Conservation (phyloP, 1,284 basidiomycete genomes). For the Sparassis latifolia region DNA sequence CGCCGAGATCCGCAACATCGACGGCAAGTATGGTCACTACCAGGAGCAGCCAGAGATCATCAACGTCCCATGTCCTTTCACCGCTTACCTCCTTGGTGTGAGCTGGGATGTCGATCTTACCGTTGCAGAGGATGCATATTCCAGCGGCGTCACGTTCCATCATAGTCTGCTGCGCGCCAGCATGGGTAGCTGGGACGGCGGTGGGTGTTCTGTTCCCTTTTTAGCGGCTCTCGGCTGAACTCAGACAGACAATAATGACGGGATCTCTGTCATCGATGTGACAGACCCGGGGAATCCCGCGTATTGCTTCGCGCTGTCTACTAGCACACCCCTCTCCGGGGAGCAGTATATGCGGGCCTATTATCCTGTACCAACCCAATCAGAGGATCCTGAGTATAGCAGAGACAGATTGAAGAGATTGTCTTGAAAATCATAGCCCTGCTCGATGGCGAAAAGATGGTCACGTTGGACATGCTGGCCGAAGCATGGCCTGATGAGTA, state of each 20-base stretch:
- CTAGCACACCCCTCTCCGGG: not conserved
- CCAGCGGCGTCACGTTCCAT: no score
- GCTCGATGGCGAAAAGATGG: not conserved
- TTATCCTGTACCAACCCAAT: not conserved
- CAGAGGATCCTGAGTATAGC: not conserved
- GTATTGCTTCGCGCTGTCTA: not conserved
- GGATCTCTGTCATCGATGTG: conserved; percentile 4
- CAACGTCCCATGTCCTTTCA: not conserved
- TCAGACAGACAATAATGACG: conserved; percentile 4
- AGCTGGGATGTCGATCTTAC: not conserved
- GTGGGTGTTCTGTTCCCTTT: not conserved
- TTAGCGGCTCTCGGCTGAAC: not conserved
- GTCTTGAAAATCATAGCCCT: not conserved
- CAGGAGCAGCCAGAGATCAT: not conserved
- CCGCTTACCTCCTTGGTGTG: not conserved
- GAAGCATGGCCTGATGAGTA: conserved; percentile 2
- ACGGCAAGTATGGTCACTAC: not conserved
- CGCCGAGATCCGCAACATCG: conserved; percentile 17
- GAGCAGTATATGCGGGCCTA: not conserved
- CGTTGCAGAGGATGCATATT: no score
- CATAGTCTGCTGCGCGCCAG: not conserved
- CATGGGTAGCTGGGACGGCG: not conserved
- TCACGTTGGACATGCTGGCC: not conserved
- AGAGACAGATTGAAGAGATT: not conserved
- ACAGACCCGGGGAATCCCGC: not conserved